Evolutionary conservation across 768 basidiomycete genomes (phyloP), one percentile per base, ranked within the genome.

Genomic region (Terana coerulea): DNA sequence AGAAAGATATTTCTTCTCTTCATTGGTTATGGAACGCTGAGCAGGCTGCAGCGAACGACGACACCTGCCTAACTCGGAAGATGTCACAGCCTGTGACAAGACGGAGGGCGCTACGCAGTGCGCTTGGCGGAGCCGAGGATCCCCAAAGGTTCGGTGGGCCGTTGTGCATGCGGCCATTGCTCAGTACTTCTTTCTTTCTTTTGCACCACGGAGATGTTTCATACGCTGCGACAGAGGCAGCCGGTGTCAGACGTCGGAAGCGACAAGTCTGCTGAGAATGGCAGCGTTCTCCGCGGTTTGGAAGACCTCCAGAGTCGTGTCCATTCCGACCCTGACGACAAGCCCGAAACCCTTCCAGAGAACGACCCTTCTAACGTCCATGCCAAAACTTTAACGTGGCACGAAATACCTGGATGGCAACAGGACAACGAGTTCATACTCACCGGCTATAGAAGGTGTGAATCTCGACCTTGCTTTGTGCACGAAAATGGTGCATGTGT

Each of bases 381-480:
- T 19, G 12, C 43, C 24, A 52, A 41, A 40, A 77, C 72, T n/a
- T 55, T 78, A 30, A 64, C 69, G 11, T 89, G 82, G 82, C 53
- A 62, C 22, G 80, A 85, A 49, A 70, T 88, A 37, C 79, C 83
- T 34, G 75, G 76, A 29, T 91, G 86, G 85, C 80, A 81, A 66
- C 76, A 70, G 56, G 83, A 89, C 66, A 90, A 89, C 59, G 84
- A 88, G 58, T 85, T 79, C 61, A 88, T 90, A 53, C 33, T 83
- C 51, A 68, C 67, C 30, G 88, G 88, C 2, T 89, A 90, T 64
- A 74, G 87, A 68, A 73, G 79, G 88, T 87, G 60, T 72, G 58
- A 37, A 22, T 21, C 10, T n/a, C n/a, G n/a, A n/a, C n/a, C n/a
- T n/a, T n/a, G n/a, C n/a, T n/a, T n/a, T n/a, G n/a, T n/a, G n/a